Evolutionary conservation across 108 stramenopile genomes (phyloP), one percentile per base, ranked within the genome.

Genomic region (Nannochloropsis oceanica): DNA sequence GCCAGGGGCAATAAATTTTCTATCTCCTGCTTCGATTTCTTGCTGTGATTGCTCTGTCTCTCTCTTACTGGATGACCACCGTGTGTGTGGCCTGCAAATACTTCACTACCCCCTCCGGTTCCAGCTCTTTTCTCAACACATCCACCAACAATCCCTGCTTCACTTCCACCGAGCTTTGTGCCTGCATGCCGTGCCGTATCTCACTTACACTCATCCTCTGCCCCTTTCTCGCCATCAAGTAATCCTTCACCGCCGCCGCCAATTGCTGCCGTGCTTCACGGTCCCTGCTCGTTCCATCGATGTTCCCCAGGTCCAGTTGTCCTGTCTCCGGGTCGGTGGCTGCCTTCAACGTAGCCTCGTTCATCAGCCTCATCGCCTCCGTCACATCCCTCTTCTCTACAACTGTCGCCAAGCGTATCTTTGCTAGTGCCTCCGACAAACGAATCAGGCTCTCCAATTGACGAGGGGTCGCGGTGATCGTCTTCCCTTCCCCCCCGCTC

Each of bases 301-400:
- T 95, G 88, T 88, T 98, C 99, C 59, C 59, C 97, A 99, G 98
- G 88, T 99, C 98, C 86, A 99, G 98, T 11, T 94, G 90, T 27
- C 99, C 99, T 0, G 99, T 99, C 26, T 95, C 82, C 27, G 98
- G 97, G 92, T 99, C 99, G 11, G 96, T 98, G 24, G 98, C 98
- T 7, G 97, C 95, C 80, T 95, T 90, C 85, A 97, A 96, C 5
- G 99, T 99, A 24, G 98, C 98, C 27, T 97, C 97, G 83, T 93
- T 92, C 95, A 98, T 95, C 50, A 99, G 91, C 25, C 99, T 91
- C 11, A 96, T 92, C 13, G 97, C 97, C 91, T 99, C 97, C 79
- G 84, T 84, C 14, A 96, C 97, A 89, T 99, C 96, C 12, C 88
- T 90, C 34, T 93, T 84, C 10, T 92, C 91, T 43, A 98, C 98